phyloP scores from a whole-genome alignment of 2,329 filamentous ascomycete species.

The Epichloe sylvatica region DNA sequence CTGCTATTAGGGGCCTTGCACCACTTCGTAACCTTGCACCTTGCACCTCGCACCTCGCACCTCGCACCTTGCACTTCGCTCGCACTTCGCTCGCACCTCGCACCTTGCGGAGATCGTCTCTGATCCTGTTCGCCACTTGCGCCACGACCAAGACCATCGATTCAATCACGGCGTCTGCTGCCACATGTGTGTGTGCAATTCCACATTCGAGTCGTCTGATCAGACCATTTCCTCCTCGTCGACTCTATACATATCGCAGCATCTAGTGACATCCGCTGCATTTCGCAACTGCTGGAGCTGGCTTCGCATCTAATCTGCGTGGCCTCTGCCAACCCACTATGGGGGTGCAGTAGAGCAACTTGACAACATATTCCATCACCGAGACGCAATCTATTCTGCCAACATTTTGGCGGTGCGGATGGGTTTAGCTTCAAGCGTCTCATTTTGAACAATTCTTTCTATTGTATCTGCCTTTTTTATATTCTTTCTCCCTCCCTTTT shows the following conservation, averaged over 20 bases:
- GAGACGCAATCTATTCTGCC: slow-evolving; percentile 1
- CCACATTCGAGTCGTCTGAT: neutral
- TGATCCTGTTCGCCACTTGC: neutral
- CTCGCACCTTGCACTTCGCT: neutral
- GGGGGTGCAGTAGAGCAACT: slow-evolving; percentile 9
- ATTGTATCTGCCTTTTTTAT: slow-evolving; percentile 5
- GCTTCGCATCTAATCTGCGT: neutral
- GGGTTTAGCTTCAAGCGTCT: slow-evolving; percentile 8
- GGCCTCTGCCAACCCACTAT: slow-evolving; percentile 8
- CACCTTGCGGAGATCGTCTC: neutral
- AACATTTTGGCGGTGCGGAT: slow-evolving; percentile 13
- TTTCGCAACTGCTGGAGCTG: slow-evolving; percentile 1
- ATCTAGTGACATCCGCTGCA: slow-evolving; percentile 4
- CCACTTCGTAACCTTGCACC: neutral
- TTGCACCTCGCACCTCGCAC: neutral
- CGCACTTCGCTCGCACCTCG: too few species aligned
- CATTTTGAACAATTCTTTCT: neutral
- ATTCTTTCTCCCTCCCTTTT: slow-evolving; percentile 14
- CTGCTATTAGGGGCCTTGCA: slow-evolving; percentile 2
- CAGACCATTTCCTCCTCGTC: slow-evolving; percentile 1
- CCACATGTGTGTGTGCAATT: neutral
- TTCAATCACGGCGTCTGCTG: neutral
- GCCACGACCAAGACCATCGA: neutral
- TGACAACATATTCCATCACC: slow-evolving; percentile 8
- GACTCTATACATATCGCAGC: neutral